Conservation (phyloP, 495 filamentous ascomycete species). For the Astrothelium subdiscretum region DNA sequence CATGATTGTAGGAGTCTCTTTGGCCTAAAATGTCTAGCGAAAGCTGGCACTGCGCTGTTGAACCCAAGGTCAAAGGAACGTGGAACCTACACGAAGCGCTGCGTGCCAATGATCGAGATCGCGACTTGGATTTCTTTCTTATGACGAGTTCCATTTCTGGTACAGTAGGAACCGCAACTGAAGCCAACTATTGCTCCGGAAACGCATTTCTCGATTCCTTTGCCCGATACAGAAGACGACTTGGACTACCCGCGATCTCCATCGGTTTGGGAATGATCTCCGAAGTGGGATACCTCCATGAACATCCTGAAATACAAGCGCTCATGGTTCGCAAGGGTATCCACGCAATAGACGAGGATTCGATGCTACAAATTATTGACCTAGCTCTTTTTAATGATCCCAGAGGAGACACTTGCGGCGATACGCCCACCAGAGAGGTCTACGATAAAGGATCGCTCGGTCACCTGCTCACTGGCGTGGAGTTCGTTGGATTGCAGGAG, state of each 20-base stretch:
- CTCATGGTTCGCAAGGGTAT: not conserved
- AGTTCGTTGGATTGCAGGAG: not conserved
- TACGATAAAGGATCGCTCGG: not conserved
- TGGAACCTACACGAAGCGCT: conserved; percentile 6
- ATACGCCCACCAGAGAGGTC: not conserved
- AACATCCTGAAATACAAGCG: not conserved
- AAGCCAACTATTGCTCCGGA: conserved; percentile 8
- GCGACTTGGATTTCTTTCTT: conserved; percentile 8
- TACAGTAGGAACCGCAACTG: conserved; percentile 3
- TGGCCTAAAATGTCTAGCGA: conserved; percentile 1
- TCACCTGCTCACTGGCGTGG: not conserved
- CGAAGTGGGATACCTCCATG: not conserved
- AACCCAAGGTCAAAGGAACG: conserved; percentile 7
- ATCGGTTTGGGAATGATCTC: conserved; percentile 2
- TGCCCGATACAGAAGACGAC: not conserved
- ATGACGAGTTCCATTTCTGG: conserved; percentile 1
- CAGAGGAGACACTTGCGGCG: not conserved
- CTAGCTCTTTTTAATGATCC: not conserved
- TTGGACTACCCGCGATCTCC: not conserved
- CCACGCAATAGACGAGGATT: not conserved
- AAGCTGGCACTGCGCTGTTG: not conserved
- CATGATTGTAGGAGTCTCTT: too few relatives aligned
- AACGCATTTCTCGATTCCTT: not conserved
- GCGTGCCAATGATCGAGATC: not conserved
- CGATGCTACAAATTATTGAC: not conserved